phyloP scores from a whole-genome alignment of 2,329 filamentous ascomycete genomes.

The Epichloe gansuensis region DNA sequence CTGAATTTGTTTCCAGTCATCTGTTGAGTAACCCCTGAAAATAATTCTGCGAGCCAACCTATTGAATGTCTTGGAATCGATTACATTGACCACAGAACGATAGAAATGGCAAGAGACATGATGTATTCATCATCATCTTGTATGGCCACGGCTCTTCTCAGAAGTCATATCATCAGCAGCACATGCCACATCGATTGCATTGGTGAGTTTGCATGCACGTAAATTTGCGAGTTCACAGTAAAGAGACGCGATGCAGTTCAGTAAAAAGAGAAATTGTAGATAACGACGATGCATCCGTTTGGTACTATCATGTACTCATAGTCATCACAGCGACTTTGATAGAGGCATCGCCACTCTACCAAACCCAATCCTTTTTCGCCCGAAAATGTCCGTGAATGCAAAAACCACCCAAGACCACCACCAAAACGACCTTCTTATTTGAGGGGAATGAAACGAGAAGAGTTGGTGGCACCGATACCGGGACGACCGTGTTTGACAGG shows the following conservation, averaged over 20 bases:
- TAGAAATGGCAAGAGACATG: too few relatives aligned
- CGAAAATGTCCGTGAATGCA: constrained; percentile 44
- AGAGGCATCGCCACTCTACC: constrained; percentile 32
- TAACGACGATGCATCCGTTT: constrained; percentile 27
- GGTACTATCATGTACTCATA: constrained; percentile 32
- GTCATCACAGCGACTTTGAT: constrained; percentile 31
- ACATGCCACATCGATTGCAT: neutral
- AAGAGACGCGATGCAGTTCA: neutral
- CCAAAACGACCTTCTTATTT: constrained; percentile 64
- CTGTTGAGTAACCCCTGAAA: neutral
- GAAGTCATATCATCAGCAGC: too few relatives aligned
- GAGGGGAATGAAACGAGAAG: constrained; percentile 99
- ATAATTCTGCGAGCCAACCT: too few relatives aligned
- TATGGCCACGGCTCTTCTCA: too few relatives aligned
- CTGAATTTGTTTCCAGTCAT: neutral
- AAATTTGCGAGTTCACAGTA: neutral
- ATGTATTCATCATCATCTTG: too few relatives aligned
- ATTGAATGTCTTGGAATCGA: too few relatives aligned
- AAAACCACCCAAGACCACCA: constrained; percentile 34
- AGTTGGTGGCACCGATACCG: constrained; percentile 99
- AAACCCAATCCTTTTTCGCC: constrained; percentile 47
- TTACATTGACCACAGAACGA: too few relatives aligned
- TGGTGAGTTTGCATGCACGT: neutral
- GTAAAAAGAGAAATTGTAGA: constrained; percentile 6
- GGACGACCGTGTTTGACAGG: constrained; percentile 99